A percentile compares a stretch with the other conserved stretches of the same genome.
Conservation (phyloP, 495 filamentous ascomycete species). For the Bathelium albidoporum region DNA sequence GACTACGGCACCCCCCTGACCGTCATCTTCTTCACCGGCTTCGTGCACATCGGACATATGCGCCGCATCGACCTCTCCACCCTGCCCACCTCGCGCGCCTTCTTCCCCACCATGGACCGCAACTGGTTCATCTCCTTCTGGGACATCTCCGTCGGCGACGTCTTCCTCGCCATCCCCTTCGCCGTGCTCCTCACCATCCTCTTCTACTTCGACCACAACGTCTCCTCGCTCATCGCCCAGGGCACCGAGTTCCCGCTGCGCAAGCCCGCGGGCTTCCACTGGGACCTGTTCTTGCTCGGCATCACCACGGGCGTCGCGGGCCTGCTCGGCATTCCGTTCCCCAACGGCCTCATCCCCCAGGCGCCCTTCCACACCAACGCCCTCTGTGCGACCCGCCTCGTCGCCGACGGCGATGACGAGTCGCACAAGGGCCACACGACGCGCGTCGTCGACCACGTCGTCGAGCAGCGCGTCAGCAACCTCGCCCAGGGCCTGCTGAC, state of each 20-base stretch:
- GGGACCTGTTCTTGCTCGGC: slow-evolving; percentile 88
- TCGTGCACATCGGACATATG: slow-evolving; percentile 25
- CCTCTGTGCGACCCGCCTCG: slow-evolving; percentile 10
- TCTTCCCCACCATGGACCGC: slow-evolving; percentile 69
- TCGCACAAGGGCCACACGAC: slow-evolving; percentile 38
- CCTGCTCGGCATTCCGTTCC: slow-evolving; percentile 77
- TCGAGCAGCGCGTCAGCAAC: slow-evolving; percentile 81
- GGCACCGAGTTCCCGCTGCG: slow-evolving; percentile 83
- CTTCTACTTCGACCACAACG: slow-evolving; percentile 80
- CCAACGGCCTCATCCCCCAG: slow-evolving; percentile 73
- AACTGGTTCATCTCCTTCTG: slow-evolving; percentile 84
- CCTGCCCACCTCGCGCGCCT: slow-evolving; percentile 44
- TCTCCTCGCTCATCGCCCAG: slow-evolving; percentile 62
- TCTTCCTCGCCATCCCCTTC: slow-evolving; percentile 86
- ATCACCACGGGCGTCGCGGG: slow-evolving; percentile 77
- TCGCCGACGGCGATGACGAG: slow-evolving; percentile 48
- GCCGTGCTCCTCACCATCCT: slow-evolving; percentile 75
- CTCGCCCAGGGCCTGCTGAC: slow-evolving; percentile 73
- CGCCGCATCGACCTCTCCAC: slow-evolving; percentile 22
- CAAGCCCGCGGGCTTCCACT: slow-evolving; percentile 93
- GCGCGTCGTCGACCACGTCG: slow-evolving; percentile 49
- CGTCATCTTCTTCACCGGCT: slow-evolving; percentile 31
- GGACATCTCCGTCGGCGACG: slow-evolving; percentile 61
- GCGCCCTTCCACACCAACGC: slow-evolving; percentile 81
- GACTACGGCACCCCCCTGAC: slow-evolving; percentile 35